phyloP scores from a whole-genome alignment of 2,329 filamentous ascomycete species.

The Cyanodermella asteris region DNA sequence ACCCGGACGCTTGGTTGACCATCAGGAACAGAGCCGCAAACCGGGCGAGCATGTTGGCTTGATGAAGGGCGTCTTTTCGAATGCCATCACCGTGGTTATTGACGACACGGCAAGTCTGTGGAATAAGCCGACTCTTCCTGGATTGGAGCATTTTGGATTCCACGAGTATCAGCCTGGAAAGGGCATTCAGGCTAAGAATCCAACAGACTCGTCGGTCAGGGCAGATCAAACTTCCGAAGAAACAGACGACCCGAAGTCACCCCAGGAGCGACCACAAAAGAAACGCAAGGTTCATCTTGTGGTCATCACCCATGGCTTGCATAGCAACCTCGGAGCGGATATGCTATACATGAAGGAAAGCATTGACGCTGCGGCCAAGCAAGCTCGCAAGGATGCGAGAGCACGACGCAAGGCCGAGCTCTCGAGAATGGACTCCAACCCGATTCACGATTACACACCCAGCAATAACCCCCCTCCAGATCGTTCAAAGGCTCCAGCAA shows the following conservation, averaged over 20 bases:
- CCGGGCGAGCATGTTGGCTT: slow-evolving; percentile 40
- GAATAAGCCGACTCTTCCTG: slow-evolving; percentile 73
- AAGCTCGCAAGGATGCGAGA: slow-evolving; percentile 49
- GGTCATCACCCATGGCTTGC: slow-evolving; percentile 76
- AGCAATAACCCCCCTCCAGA: background rate
- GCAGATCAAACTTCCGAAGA: too few species aligned
- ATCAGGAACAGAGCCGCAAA: slow-evolving; percentile 41
- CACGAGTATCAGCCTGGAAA: slow-evolving; percentile 14
- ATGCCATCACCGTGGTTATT: slow-evolving; percentile 52
- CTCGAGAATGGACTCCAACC: slow-evolving; percentile 20
- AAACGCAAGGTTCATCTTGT: slow-evolving; percentile 76
- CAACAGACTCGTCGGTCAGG: slow-evolving; percentile 11
- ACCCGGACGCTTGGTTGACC: slow-evolving; percentile 55
- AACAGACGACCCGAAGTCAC: slow-evolving; percentile 9
- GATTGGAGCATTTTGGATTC: slow-evolving; percentile 22
- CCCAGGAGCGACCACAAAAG: too few species aligned
- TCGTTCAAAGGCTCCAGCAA: slow-evolving; percentile 6
- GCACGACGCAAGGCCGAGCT: slow-evolving; percentile 31
- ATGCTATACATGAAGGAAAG: slow-evolving; percentile 97
- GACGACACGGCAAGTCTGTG: slow-evolving; percentile 80
- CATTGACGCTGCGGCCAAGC: slow-evolving; percentile 62
- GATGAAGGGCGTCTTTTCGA: slow-evolving; percentile 60
- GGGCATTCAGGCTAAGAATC: too few species aligned
- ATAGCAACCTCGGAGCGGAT: slow-evolving; percentile 87
- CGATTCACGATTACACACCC: slow-evolving; percentile 8